Base-by-base conservation (phyloP, 148 eudicot species). In the Gaultheria prostrata region DNA sequence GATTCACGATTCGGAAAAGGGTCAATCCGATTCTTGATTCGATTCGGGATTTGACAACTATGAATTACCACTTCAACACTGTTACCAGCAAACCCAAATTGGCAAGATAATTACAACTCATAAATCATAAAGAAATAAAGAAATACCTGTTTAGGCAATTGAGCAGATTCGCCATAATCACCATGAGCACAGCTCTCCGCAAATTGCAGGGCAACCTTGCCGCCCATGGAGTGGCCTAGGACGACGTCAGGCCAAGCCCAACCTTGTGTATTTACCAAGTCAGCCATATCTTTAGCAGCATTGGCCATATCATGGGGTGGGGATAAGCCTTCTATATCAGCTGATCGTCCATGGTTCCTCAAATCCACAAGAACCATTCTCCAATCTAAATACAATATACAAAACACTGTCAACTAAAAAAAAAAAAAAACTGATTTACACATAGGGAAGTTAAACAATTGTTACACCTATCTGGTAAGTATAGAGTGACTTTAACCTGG, bases 241-340 rank as follows among this genome's bases (percentile, higher is more conserved):
- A 97, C 93, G 71, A 92, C 92, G 89, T 95, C 95, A 63, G 99
- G 99, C 96, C 95, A 97, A 76, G 80, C 89, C 99, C 99, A 97
- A 80, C 94, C 95, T 71, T 91, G 89, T 14, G 91, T 81, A 45
- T 89, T 92, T 49, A 97, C 91, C 90, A 95, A 84, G 84, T 93
- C 84, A 20, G 98, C 97, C 88, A 97, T 84, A 93, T 97, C 99
- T 20, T 89, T 90, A 3, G 99, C 98, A 85, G 98, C 96, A 91
- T 89, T 97, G 28, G 79, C 91, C 86, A 97, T 83, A 82, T 93
- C 83, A 86, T 97, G 98, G 0, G 98, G 99, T 51, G 93, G 92
- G 70, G n/a, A 33, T 83, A 95, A 82, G 24, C 87, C 88, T 76
- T 90, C 85, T 39, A 94, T 28, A 79, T 87, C 96, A 86, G 98